Evolutionary conservation across 2,329 filamentous ascomycete species (phyloP).

Genomic region (Neofusicoccum ribis): DNA sequence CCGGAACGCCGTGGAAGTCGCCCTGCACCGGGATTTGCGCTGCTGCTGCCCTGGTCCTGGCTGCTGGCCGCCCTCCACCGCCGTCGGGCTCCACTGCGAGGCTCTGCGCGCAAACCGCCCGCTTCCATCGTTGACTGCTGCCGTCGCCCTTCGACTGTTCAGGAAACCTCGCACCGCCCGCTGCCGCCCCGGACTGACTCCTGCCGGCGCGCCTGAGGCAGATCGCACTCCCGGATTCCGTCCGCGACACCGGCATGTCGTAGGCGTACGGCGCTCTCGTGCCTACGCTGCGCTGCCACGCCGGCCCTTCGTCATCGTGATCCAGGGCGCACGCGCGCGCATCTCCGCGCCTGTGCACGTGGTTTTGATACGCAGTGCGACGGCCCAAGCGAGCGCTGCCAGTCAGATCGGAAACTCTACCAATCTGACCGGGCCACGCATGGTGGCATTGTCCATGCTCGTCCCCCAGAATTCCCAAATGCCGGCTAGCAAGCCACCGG

Average conservation of each 20-base stretch:
- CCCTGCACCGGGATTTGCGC: constrained; percentile 16
- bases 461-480: constrained; percentile 3
- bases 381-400: constrained; percentile 13
- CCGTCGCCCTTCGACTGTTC: not conserved
- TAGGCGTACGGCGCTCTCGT: not conserved
- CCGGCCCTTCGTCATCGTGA: constrained; percentile 8
- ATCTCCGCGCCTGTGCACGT: constrained; percentile 19
- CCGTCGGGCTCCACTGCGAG: constrained; percentile 12
- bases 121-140: not conserved
- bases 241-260: not conserved
- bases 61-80: not conserved
- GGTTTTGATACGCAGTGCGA: constrained; percentile 16
- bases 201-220: constrained; percentile 12
- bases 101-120: not conserved
- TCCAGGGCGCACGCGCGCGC: constrained; percentile 9
- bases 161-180: not conserved
- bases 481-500: constrained; percentile 8
- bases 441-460: not conserved
- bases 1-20: constrained; percentile 18
- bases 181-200: not conserved
- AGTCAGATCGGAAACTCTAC: constrained; percentile 16
- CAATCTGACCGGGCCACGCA: constrained; percentile 20
- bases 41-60: constrained; percentile 13
- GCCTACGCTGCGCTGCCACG: not conserved
- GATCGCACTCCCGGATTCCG: constrained; percentile 14